Evolutionary conservation across 352 stramenopile genomes (phyloP).

Genomic region (Phytophthora tubulina): DNA sequence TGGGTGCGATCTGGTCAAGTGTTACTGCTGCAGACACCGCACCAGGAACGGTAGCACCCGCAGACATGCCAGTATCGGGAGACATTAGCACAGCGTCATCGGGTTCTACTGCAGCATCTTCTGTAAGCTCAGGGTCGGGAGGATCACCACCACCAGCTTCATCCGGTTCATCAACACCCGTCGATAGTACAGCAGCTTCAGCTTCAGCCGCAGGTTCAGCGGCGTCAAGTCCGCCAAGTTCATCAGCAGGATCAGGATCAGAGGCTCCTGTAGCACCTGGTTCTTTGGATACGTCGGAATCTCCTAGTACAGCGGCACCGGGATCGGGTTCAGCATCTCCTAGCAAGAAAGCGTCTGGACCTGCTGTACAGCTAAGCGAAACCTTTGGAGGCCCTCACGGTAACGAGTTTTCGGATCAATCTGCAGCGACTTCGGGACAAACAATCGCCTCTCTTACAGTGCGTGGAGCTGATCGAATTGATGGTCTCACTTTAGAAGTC

Average conservation of each 20-base stretch:
- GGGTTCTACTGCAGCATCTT: not conserved
- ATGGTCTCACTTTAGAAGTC: slow-evolving; percentile 25
- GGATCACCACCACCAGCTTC: not conserved
- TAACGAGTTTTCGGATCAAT: slow-evolving; percentile 31
- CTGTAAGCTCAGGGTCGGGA: not conserved
- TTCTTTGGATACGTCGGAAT: slow-evolving; percentile 6
- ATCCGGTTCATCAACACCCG: not conserved
- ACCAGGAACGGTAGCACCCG: slow-evolving; percentile 20
- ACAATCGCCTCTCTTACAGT: slow-evolving; percentile 29
- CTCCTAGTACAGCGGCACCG: not conserved
- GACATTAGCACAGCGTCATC: slow-evolving; percentile 1
- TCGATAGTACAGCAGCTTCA: not conserved
- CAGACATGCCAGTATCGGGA: not conserved
- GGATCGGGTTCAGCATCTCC: not conserved
- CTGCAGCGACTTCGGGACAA: slow-evolving; percentile 24
- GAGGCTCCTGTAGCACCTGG: not conserved
- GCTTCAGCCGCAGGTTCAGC: too few relatives aligned
- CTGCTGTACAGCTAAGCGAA: slow-evolving; percentile 24
- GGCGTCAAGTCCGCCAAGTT: not conserved
- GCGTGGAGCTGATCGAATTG: slow-evolving; percentile 20
- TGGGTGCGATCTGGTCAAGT: slow-evolving; percentile 36
- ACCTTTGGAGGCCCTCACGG: slow-evolving; percentile 31
- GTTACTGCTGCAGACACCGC: slow-evolving; percentile 10
- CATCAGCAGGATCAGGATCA: not conserved
- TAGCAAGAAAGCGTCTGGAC: not conserved